phyloP scores from a whole-genome alignment of 345 rosid species.

The Zanthoxylum bungeanum region DNA sequence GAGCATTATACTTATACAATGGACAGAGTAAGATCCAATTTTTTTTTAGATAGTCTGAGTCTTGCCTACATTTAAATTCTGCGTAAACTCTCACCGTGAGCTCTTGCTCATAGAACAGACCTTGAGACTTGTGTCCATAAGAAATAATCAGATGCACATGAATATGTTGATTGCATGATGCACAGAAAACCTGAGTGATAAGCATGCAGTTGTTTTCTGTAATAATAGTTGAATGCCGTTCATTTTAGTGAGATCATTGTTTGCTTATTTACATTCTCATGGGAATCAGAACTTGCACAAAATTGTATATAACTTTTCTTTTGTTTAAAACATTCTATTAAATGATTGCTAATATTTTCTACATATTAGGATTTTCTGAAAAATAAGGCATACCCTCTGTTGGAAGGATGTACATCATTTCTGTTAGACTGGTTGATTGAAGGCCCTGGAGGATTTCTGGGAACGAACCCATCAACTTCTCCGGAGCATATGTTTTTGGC shows the following conservation, averaged over 20 bases:
- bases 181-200: not conserved
- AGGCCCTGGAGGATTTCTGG: constrained; percentile 72
- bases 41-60: not conserved
- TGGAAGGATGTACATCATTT: constrained; percentile 84
- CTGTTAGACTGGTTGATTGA: constrained; percentile 89
- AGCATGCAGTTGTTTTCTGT: not conserved
- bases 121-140: not conserved
- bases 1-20: constrained; percentile 80
- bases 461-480: constrained; percentile 94
- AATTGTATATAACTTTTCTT: not conserved
- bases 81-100: not conserved
- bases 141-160: not conserved
- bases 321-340: not conserved
- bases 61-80: not conserved
- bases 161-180: not conserved
- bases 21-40: constrained; percentile 66
- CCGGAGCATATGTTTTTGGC: constrained; percentile 85
- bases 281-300: no score
- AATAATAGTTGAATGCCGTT: no score
- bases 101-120: not conserved
- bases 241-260: no score
- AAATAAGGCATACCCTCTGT: constrained; percentile 73
- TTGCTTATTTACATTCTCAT: no score
- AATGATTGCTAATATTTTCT: constrained; percentile 7
- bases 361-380: constrained; percentile 66